phyloP scores from a whole-genome alignment of 495 filamentous ascomycete genomes.

The Aspergillus leporis region DNA sequence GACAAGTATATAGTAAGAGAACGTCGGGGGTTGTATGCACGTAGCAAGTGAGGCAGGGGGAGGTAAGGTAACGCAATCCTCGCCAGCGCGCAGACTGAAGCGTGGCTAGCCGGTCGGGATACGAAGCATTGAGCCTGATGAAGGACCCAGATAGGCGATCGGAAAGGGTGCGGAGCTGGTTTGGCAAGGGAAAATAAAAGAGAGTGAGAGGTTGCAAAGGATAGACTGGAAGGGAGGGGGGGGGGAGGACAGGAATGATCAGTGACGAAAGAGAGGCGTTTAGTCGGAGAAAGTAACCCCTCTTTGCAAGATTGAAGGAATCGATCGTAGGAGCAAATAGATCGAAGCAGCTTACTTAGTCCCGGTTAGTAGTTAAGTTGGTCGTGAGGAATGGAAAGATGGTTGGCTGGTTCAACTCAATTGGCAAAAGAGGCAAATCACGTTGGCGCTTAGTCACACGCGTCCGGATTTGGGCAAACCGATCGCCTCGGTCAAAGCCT shows the following conservation, averaged over 20 bases:
- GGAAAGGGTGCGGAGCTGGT: constrained; percentile 10
- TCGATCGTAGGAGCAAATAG: constrained; percentile 4
- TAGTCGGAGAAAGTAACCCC: constrained; percentile 8
- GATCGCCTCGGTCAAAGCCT: neutral
- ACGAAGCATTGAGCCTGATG: constrained; percentile 21
- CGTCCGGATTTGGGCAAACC: neutral
- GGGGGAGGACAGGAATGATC: neutral
- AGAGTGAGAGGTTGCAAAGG: constrained; percentile 4
- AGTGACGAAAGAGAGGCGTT: constrained; percentile 11
- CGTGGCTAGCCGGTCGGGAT: constrained; percentile 16
- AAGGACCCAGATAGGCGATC: constrained; percentile 6
- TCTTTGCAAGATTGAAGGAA: constrained; percentile 5
- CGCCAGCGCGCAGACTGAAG: constrained; percentile 24
- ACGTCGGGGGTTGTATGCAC: constrained; percentile 9
- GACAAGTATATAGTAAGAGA: constrained; percentile 11
- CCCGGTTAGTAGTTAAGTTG: neutral
- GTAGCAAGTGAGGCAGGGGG: constrained; percentile 8
- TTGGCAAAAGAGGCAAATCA: neutral
- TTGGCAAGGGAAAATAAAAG: neutral
- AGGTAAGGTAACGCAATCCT: constrained; percentile 16
- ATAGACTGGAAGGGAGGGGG: constrained; percentile 14
- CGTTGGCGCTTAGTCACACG: constrained; percentile 3
- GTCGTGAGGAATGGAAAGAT: neutral
- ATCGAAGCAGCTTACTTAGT: neutral
- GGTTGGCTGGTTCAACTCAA: neutral